Conservation (phyloP, 306 rosid species). For the Aeschynomene evenia region DNA sequence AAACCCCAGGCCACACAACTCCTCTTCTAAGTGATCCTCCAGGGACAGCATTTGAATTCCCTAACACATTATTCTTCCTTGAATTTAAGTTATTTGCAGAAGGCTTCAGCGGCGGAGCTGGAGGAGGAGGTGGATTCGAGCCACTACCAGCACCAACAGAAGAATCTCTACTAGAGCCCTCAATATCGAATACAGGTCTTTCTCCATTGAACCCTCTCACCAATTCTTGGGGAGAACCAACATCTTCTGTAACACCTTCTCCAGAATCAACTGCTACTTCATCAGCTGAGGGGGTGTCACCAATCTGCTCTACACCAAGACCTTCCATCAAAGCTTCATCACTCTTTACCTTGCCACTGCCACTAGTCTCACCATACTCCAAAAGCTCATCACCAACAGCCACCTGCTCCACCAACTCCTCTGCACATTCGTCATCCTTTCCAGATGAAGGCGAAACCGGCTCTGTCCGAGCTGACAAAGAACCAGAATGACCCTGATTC, state of each 20-base stretch:
- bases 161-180: conserved; percentile 39
- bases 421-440: conserved; percentile 66
- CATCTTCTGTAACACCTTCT: conserved; percentile 45
- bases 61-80: conserved; percentile 48
- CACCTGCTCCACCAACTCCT: conserved; percentile 40
- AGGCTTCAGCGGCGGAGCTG: conserved; percentile 85
- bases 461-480: conserved; percentile 58
- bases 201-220: conserved; percentile 34
- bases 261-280: conserved; percentile 45
- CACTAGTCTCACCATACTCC: conserved; percentile 38
- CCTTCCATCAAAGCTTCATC: conserved; percentile 49
- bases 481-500: conserved; percentile 39
- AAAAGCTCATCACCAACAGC: conserved; percentile 49
- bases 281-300: not conserved
- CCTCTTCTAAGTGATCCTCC: conserved; percentile 71
- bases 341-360: conserved; percentile 44
- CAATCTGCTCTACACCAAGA: conserved; percentile 36
- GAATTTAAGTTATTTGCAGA: conserved; percentile 49
- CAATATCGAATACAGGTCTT: conserved; percentile 43
- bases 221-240: conserved; percentile 38
- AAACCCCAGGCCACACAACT: conserved; percentile 66
- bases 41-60: conserved; percentile 50
- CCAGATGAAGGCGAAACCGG: conserved; percentile 37
- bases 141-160: conserved; percentile 26
- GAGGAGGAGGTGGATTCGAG: conserved; percentile 87